Percentiles rank a stretch among this genome's conserved stretches.
Evolutionary conservation across 2,329 filamentous ascomycete species (phyloP).

Genomic region (Chaetomium strumarium): DNA sequence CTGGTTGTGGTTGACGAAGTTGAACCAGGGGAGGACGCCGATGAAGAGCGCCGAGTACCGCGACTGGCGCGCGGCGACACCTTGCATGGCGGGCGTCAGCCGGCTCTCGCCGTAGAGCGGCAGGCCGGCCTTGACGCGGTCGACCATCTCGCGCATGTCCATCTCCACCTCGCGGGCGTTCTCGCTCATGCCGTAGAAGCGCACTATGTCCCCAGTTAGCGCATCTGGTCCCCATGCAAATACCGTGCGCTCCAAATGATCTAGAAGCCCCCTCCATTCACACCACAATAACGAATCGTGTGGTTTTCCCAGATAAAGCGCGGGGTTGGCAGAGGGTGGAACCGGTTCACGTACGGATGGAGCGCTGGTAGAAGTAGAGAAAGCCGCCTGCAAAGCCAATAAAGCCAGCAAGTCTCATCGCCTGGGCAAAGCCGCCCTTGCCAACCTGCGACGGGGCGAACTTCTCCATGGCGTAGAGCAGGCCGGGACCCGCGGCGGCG

Average conservation of each 20-base stretch:
- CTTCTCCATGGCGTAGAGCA: constrained; percentile 75
- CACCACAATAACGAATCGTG: too few species aligned
- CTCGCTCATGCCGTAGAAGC: constrained; percentile 93
- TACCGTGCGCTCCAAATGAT: too few species aligned
- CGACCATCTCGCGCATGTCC: constrained; percentile 98
- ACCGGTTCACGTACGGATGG: constrained; percentile 60
- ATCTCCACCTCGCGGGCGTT: constrained; percentile 87
- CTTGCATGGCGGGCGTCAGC: constrained; percentile 85
- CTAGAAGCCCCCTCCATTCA: not conserved
- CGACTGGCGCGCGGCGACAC: constrained; percentile 86
- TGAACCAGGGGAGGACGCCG: constrained; percentile 90
- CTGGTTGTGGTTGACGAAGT: constrained; percentile 93
- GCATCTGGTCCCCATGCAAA: not conserved
- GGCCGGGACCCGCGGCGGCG: constrained; percentile 64
- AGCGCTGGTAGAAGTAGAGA: constrained; percentile 78
- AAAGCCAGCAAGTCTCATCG: constrained; percentile 71
- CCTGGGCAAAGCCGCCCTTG: constrained; percentile 72
- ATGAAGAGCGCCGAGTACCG: constrained; percentile 81
- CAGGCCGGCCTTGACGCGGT: constrained; percentile 88
- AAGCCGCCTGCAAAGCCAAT: constrained; percentile 75
- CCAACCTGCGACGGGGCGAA: constrained; percentile 80
- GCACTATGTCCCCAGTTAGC: constrained; percentile 50
- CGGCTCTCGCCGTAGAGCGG: constrained; percentile 77
- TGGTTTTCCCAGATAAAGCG: too few species aligned
- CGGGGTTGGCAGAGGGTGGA: not conserved